Conservation (phyloP, 305 asterid genomes). For the Fraxinus xanthoxyloides region DNA sequence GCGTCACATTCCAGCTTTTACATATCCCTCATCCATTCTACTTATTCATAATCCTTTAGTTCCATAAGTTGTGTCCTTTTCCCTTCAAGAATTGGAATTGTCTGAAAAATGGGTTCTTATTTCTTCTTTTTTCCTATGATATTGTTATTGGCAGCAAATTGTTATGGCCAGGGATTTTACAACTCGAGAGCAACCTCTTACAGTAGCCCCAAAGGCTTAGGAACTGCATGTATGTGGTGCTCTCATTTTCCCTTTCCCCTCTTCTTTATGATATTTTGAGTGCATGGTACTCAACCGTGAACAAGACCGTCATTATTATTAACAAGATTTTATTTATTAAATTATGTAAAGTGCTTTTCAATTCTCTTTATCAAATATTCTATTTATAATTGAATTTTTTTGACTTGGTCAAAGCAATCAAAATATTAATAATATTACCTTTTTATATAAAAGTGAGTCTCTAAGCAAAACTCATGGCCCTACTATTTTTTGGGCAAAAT, state of each 20-base stretch:
- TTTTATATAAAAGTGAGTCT: too few species aligned
- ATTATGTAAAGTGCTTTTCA: too few species aligned
- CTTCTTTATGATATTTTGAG: too few species aligned
- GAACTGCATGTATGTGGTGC: slow-evolving; percentile 50
- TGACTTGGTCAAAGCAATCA: not conserved
- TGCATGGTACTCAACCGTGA: too few species aligned
- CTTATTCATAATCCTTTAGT: not conserved
- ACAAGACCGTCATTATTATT: too few species aligned
- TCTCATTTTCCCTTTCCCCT: not conserved
- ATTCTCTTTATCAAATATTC: not conserved
- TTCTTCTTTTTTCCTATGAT: not conserved
- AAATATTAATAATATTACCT: too few species aligned
- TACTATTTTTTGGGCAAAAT: not conserved
- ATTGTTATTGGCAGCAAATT: slow-evolving; percentile 13
- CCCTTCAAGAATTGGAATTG: not conserved
- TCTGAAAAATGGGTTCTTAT: not conserved
- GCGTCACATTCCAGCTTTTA: not conserved
- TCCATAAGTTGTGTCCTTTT: not conserved
- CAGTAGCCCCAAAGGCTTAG: slow-evolving; percentile 79
- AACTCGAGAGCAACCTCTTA: slow-evolving; percentile 72
- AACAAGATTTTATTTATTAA: too few species aligned
- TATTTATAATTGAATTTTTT: too few species aligned
- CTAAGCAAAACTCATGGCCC: not conserved
- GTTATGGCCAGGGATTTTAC: slow-evolving; percentile 30
- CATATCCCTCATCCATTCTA: not conserved